Evolutionary conservation across 2,329 filamentous ascomycete species (phyloP).

Genomic region (Aschersonia sp.): DNA sequence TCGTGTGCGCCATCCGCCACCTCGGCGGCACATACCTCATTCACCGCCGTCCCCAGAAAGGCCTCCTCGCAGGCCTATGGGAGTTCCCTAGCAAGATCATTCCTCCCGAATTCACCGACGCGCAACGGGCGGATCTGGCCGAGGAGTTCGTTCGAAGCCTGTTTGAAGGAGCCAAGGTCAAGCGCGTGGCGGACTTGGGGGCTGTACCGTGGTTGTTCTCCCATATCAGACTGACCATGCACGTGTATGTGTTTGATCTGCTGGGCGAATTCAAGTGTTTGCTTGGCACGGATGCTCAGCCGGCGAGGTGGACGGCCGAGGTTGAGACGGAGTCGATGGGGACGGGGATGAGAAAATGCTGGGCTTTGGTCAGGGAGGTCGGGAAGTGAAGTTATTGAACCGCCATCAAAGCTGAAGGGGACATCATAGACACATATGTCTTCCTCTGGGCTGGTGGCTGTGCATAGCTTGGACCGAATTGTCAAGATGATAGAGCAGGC

Average conservation of each 20-base stretch:
- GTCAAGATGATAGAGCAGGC: too few relatives aligned
- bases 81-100: conserved; percentile 36
- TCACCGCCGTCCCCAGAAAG: conserved; percentile 35
- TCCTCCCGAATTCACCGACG: conserved; percentile 7
- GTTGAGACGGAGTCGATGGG: conserved; percentile 40
- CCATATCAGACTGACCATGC: conserved; percentile 41
- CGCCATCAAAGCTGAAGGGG: too few relatives aligned
- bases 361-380: conserved; percentile 24
- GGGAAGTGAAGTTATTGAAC: too few relatives aligned
- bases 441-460: too few relatives aligned
- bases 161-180: conserved; percentile 7
- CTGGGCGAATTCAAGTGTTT: conserved; percentile 6
- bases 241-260: conserved; percentile 35
- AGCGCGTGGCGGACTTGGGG: conserved; percentile 27
- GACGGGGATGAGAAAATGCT: conserved; percentile 44
- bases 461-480: too few relatives aligned
- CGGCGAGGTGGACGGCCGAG: conserved; percentile 17
- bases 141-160: conserved; percentile 13
- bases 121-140: conserved; percentile 22
- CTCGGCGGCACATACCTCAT: conserved; percentile 30
- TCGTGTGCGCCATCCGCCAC: conserved; percentile 37
- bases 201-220: conserved; percentile 43
- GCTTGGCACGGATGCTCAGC: conserved; percentile 2
- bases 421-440: too few relatives aligned
- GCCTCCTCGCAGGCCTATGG: conserved; percentile 40